phyloP scores from a whole-genome alignment of 2,329 filamentous ascomycete species.

The Septoria petroselini region DNA sequence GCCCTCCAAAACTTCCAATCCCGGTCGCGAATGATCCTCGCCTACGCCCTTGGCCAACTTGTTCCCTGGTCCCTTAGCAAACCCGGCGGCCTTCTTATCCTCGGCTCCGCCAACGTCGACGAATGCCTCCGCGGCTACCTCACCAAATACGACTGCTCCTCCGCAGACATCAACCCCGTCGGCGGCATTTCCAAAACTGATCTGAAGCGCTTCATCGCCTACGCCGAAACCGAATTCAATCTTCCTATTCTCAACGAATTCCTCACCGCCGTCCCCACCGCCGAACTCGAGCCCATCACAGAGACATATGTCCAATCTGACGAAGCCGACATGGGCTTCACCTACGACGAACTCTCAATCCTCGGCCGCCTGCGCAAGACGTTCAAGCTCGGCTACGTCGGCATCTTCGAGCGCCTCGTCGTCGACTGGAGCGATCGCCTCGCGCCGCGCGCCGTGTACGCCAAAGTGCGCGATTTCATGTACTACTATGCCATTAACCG shows the following conservation, averaged over 20 bases:
- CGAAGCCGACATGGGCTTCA: conserved; percentile 55
- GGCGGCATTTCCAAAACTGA: conserved; percentile 65
- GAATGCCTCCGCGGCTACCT: conserved; percentile 58
- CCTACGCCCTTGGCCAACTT: conserved; percentile 63
- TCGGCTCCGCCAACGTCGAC: conserved; percentile 67
- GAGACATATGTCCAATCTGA: conserved; percentile 58
- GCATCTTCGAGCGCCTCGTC: conserved; percentile 53
- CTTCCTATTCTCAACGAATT: conserved; percentile 66
- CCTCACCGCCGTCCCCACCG: conserved; percentile 53
- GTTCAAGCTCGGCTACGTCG: conserved; percentile 53
- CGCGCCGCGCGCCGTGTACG: conserved; percentile 35
- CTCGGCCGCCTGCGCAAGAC: conserved; percentile 56
- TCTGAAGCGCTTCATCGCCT: conserved; percentile 68
- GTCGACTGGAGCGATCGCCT: conserved; percentile 48
- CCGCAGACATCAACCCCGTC: conserved; percentile 60
- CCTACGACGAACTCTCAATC: conserved; percentile 53
- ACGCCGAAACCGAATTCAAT: conserved; percentile 56
- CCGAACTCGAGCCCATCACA: conserved; percentile 61
- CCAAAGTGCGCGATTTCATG: conserved; percentile 49
- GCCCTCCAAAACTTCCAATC: conserved; percentile 68
- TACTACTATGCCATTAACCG: conserved; percentile 61
- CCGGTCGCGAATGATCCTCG: conserved; percentile 62
- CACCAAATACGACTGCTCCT: conserved; percentile 67
- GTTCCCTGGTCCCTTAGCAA: conserved; percentile 59
- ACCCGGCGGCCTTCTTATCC: conserved; percentile 60